These are phyloP conservation scores for Hawksworthiomyces lignivorus DNA, from an alignment of 2,329 filamentous ascomycete genomes.

Conservation along the genomic window DNA sequence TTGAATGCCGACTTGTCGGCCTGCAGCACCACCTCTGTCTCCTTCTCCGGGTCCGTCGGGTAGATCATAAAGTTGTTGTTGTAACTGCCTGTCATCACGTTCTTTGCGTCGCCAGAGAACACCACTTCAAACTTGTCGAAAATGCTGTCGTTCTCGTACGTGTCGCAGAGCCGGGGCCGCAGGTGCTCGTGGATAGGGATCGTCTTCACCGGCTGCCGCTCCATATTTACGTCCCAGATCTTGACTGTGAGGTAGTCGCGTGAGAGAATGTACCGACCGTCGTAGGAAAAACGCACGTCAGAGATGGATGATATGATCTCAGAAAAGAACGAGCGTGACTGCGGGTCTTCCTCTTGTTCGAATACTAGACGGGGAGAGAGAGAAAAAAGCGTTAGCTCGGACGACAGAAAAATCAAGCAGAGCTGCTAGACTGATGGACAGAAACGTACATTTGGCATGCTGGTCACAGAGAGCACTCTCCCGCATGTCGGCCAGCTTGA, in stretches of 20 bases:
- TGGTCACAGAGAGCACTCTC: slow-evolving; percentile 93
- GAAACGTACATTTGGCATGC: slow-evolving; percentile 77
- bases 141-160: slow-evolving; percentile 98
- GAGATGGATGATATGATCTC: slow-evolving; percentile 99
- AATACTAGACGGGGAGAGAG: slow-evolving; percentile 76
- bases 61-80: slow-evolving; percentile 99
- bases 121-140: slow-evolving; percentile 99
- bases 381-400: neutral
- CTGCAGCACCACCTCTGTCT: slow-evolving; percentile 94
- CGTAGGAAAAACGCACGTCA: slow-evolving; percentile 93
- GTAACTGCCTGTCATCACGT: slow-evolving; percentile 99
- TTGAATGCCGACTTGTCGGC: slow-evolving; percentile 99
- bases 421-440: no score
- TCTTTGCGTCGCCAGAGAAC: slow-evolving; percentile 95
- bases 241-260: slow-evolving; percentile 98
- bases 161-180: slow-evolving; percentile 88
- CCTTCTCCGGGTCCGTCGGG: slow-evolving; percentile 88
- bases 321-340: slow-evolving; percentile 96
- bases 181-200: slow-evolving; percentile 98
- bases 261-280: slow-evolving; percentile 94
- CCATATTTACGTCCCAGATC: slow-evolving; percentile 99
- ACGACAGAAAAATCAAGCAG: neutral
- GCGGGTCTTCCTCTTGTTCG: slow-evolving; percentile 96
- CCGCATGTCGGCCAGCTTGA: slow-evolving; percentile 97
- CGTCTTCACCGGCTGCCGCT: slow-evolving; percentile 92